These are phyloP conservation scores for Raphanus sativus DNA, from an alignment of 345 rosid species.

Conservation along the genomic window DNA sequence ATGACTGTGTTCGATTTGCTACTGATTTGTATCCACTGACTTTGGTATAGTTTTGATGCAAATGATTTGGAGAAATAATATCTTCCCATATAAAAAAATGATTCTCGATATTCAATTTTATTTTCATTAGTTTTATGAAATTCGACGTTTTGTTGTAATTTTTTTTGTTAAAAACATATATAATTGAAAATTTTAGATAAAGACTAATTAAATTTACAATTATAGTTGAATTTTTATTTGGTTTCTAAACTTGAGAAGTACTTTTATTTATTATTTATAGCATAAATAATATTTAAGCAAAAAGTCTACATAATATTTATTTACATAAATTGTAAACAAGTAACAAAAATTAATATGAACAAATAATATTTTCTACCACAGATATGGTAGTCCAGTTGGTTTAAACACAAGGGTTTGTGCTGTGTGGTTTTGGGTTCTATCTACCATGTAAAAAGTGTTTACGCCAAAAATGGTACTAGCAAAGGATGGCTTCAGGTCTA, in stretches of 20 bases:
- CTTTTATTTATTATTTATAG: not conserved
- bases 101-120: not conserved
- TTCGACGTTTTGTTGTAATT: not conserved
- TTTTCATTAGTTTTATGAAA: not conserved
- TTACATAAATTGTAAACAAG: not conserved
- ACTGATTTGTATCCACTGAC: not conserved
- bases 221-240: not conserved
- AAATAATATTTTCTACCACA: not conserved
- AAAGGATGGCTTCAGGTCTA: too few species aligned
- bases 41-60: not conserved
- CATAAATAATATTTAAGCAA: not conserved
- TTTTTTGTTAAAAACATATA: not conserved
- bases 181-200: not conserved
- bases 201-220: not conserved
- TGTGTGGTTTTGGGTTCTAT: too few species aligned
- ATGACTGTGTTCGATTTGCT: not conserved
- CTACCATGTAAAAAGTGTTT: too few species aligned
- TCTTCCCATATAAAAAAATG: not conserved
- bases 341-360: not conserved
- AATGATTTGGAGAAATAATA: not conserved
- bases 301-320: not conserved
- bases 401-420: too few species aligned
- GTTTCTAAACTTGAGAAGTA: not conserved
- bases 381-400: too few species aligned
- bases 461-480: too few species aligned